phyloP scores from a whole-genome alignment of 139 green algal genomes.

The Haematococcus lacustris region DNA sequence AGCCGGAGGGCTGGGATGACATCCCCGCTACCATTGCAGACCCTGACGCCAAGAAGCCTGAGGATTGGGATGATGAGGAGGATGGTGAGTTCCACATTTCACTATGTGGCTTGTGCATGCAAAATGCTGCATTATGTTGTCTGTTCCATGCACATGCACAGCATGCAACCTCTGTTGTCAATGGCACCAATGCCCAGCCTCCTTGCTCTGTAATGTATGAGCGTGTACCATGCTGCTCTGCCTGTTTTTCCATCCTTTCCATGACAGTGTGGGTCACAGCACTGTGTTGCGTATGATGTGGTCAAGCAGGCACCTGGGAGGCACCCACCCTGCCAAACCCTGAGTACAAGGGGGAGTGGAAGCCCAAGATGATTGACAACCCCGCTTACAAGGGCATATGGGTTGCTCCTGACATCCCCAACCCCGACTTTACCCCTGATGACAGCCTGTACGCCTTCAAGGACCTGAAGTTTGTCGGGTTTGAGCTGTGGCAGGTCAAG shows the following conservation, averaged over 20 bases:
- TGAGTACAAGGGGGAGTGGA: constrained; percentile 87
- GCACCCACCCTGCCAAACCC: constrained; percentile 77
- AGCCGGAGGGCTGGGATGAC: constrained; percentile 68
- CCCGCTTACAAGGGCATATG: constrained; percentile 71
- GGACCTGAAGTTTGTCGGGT: constrained; percentile 66
- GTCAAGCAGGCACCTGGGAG: constrained; percentile 58
- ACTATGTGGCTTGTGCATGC: not conserved
- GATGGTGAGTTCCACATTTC: constrained; percentile 52
- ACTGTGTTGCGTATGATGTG: not conserved
- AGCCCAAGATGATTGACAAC: constrained; percentile 66
- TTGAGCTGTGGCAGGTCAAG: constrained; percentile 92
- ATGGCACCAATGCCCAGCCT: too few species aligned
- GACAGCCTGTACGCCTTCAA: constrained; percentile 63
- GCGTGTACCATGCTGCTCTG: too few species aligned
- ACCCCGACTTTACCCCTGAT: constrained; percentile 75
- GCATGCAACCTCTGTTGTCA: too few species aligned
- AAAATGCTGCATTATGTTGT: not conserved
- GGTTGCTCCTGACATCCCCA: constrained; percentile 73
- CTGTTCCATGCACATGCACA: not conserved
- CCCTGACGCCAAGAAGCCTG: constrained; percentile 70
- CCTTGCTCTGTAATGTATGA: too few species aligned
- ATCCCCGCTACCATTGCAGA: constrained; percentile 72
- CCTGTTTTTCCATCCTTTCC: not conserved
- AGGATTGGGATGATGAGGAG: constrained; percentile 89
- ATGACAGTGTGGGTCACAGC: not conserved